Percentiles rank a stretch among this genome's conserved stretches.
Conservation (phyloP, 2,329 filamentous ascomycete species). For the Penicillium sp. region DNA sequence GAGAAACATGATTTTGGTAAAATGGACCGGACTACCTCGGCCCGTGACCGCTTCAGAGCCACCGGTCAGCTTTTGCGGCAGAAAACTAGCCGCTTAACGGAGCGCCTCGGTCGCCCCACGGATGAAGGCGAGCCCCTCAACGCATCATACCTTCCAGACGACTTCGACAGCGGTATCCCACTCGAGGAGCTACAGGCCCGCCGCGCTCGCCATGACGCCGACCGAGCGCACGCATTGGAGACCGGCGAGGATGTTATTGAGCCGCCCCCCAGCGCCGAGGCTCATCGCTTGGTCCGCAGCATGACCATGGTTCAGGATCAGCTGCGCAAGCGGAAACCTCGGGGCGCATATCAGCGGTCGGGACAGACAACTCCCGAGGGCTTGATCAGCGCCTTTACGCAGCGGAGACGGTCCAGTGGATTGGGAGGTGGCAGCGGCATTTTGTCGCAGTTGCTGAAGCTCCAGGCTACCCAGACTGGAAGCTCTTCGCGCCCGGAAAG, state of each 20-base stretch:
- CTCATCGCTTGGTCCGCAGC: constrained; percentile 33
- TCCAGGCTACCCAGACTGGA: constrained; percentile 50
- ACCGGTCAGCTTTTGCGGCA: constrained; percentile 25
- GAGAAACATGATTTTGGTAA: constrained; percentile 11
- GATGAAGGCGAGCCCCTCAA: constrained; percentile 28
- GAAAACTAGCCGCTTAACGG: constrained; percentile 23
- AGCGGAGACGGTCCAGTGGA: constrained; percentile 21
- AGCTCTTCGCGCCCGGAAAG: constrained; percentile 24
- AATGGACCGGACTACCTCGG: constrained; percentile 15
- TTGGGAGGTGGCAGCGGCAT: constrained; percentile 46
- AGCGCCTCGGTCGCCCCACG: constrained; percentile 25
- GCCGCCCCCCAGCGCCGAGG: constrained; percentile 27
- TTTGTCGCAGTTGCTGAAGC: constrained; percentile 60
- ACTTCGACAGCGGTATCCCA: constrained; percentile 22
- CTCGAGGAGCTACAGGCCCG: constrained; percentile 18
- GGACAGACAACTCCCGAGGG: constrained; percentile 27
- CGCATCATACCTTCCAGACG: constrained; percentile 25
- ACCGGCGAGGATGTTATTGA: constrained; percentile 15
- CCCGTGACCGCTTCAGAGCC: constrained; percentile 21
- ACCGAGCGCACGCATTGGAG: constrained; percentile 13
- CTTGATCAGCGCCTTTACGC: constrained; percentile 18
- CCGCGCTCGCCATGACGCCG: constrained; percentile 15
- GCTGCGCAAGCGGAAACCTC: constrained; percentile 23
- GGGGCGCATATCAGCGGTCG: constrained; percentile 28
- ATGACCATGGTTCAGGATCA: constrained; percentile 25